Evolutionary conservation across 2,329 filamentous ascomycete species (phyloP), one percentile per base, ranked within the genome.

Genomic region (Sporothrix schenckii): DNA sequence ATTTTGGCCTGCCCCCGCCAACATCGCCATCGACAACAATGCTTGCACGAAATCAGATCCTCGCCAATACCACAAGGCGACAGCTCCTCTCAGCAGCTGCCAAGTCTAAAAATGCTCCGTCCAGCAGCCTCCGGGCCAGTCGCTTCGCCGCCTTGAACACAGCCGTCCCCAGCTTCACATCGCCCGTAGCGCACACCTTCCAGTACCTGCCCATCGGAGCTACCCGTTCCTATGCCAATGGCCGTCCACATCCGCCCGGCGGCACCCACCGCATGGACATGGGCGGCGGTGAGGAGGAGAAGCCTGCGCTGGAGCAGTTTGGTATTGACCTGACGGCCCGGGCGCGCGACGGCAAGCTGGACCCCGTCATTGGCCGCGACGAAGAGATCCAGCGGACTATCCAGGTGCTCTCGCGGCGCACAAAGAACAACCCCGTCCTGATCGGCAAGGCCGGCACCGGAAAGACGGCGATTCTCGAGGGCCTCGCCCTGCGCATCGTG

Each of bases 341-440:
- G 76, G 95, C 95, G 24, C 92, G 87, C 78, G 91, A 91, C 65
- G 95, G 95, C 53, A 97, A 97, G 78, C 85, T 99, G 95, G 24
- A 99, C 77, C 95, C 95, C 0, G 94, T 98, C 16, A 98, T 99
- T 77, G 95, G 95, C 24, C 87, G 95, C 79, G 94, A 97, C 76
- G 84, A 88, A 5, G 95, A 97, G 79, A 97, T 98, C 68, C 92
- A 97, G 77, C 86, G 95, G 66, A 97, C 94, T 0, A 97, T 98
- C 72, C 95, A 98, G 77, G 91, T 99, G 13, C 82, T 99, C 1
- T 97, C 94, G 19, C 86, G 95, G 73, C 86, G 95, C 72, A 98
- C 95, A 9, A 98, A 98, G 80, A 98, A 97, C 77, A 97, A 97
- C 74, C 94, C 94, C 0, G 94, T 97, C 0, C 83, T 97, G n/a